phyloP scores from a whole-genome alignment of 1,284 basidiomycete species.

The Ceratorhiza oryzae-sativae region DNA sequence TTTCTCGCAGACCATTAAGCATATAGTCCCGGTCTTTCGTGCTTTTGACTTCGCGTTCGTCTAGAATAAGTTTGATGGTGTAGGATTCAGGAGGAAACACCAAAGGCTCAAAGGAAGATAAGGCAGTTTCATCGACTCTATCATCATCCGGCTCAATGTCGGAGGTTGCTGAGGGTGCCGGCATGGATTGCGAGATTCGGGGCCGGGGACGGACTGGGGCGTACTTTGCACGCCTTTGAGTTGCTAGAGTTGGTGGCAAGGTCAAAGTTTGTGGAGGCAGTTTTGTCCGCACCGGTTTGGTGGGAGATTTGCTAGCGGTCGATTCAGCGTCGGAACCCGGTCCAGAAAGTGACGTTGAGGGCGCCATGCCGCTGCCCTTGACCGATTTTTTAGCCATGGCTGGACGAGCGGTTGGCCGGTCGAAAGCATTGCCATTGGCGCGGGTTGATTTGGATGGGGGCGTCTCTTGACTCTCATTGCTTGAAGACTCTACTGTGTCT shows the following conservation, averaged over 20 bases:
- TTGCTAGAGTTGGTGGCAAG: not conserved
- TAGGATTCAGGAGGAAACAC: slow-evolving; percentile 56
- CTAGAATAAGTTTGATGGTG: slow-evolving; percentile 59
- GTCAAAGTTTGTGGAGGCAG: not conserved
- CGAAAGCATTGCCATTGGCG: not conserved
- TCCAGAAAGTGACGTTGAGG: not conserved
- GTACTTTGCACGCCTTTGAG: slow-evolving; percentile 15
- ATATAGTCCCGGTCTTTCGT: slow-evolving; percentile 51
- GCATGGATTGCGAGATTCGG: slow-evolving; percentile 17
- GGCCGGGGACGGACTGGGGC: slow-evolving; percentile 14
- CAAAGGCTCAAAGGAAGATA: slow-evolving; percentile 50
- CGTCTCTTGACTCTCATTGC: not conserved
- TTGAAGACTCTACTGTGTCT: not conserved
- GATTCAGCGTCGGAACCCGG: not conserved
- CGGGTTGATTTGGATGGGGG: not conserved
- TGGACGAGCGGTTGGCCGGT: not conserved
- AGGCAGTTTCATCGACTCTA: slow-evolving; percentile 20
- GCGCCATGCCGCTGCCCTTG: not conserved
- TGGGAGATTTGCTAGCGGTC: not conserved
- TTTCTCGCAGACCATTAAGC: slow-evolving; percentile 48
- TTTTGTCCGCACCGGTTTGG: not conserved
- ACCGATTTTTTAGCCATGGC: not conserved
- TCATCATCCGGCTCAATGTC: slow-evolving; percentile 18
- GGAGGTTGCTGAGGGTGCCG: slow-evolving; percentile 30
- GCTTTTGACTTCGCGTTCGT: slow-evolving; percentile 59